Evolutionary conservation across 2,329 filamentous ascomycete species (phyloP).

Genomic region (Leptographium procerum): DNA sequence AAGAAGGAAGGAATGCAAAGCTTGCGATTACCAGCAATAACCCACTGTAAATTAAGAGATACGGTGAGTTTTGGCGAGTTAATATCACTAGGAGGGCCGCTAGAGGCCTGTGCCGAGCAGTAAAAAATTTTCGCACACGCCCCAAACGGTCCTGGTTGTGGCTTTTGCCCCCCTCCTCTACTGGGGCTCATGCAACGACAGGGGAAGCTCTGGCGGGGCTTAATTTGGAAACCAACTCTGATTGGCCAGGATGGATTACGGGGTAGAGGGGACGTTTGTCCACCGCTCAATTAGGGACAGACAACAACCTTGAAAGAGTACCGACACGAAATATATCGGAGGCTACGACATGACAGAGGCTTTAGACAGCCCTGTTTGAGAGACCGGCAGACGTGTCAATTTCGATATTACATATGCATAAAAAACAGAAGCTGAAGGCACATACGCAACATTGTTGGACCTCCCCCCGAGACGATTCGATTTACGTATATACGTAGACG

Average conservation of each 20-base stretch:
- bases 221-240: neutral
- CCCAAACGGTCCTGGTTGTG: neutral
- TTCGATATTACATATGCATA: too few relatives aligned
- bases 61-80: neutral
- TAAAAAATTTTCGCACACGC: neutral
- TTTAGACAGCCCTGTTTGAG: neutral
- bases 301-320: neutral
- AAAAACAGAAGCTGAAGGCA: neutral
- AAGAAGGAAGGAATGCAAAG: neutral
- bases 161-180: neutral
- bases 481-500: neutral
- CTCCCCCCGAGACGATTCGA: neutral
- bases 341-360: too few relatives aligned
- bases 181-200: too few relatives aligned
- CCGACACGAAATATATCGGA: neutral
- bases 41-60: neutral
- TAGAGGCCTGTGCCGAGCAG: neutral
- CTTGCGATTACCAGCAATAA: neutral
- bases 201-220: slow-evolving; percentile 1
- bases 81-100: neutral
- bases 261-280: neutral
- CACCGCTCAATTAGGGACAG: neutral
- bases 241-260: neutral
- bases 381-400: neutral
- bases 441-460: neutral